A percentile compares a stretch with the other conserved stretches of the same genome.
Conservation (phyloP, 345 rosid species). For the Iberis pinnata region DNA sequence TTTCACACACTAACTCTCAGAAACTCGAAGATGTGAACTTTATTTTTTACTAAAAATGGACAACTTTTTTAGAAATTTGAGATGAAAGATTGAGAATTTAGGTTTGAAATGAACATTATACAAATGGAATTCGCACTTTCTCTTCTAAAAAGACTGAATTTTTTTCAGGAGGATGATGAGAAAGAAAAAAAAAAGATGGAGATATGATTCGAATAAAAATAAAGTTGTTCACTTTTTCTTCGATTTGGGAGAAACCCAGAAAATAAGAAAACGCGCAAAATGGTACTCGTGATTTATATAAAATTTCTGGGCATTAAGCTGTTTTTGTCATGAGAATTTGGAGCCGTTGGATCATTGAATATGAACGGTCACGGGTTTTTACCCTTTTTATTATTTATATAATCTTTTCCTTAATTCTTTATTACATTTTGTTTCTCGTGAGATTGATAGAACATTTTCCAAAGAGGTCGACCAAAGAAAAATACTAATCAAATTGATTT, state of each 20-base stretch:
- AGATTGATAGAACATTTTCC: slow-evolving; percentile 14
- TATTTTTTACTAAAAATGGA: slow-evolving; percentile 28
- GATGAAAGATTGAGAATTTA: slow-evolving; percentile 28
- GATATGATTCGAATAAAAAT: slow-evolving; percentile 27
- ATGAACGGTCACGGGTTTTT: slow-evolving; percentile 16
- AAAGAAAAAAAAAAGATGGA: slow-evolving; percentile 23
- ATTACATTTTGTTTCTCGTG: slow-evolving; percentile 11
- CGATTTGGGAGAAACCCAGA: slow-evolving; percentile 28
- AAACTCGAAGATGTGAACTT: slow-evolving; percentile 18
- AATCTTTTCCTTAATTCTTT: not conserved
- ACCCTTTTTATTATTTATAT: not conserved
- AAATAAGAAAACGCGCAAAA: slow-evolving; percentile 31
- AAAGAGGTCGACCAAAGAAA: slow-evolving; percentile 4
- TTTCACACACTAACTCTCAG: slow-evolving; percentile 25
- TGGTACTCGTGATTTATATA: slow-evolving; percentile 26
- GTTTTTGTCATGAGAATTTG: not conserved
- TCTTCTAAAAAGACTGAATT: slow-evolving; percentile 17
- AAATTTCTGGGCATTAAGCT: not conserved
- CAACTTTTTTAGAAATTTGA: slow-evolving; percentile 10
- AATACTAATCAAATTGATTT: not conserved
- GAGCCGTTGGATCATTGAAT: slow-evolving; percentile 31
- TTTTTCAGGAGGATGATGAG: slow-evolving; percentile 20
- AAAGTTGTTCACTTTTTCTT: not conserved
- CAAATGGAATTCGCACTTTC: slow-evolving; percentile 20
- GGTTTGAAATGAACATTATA: slow-evolving; percentile 17